phyloP scores from a whole-genome alignment of 768 basidiomycete species.

The Tubosaeta sp. region DNA sequence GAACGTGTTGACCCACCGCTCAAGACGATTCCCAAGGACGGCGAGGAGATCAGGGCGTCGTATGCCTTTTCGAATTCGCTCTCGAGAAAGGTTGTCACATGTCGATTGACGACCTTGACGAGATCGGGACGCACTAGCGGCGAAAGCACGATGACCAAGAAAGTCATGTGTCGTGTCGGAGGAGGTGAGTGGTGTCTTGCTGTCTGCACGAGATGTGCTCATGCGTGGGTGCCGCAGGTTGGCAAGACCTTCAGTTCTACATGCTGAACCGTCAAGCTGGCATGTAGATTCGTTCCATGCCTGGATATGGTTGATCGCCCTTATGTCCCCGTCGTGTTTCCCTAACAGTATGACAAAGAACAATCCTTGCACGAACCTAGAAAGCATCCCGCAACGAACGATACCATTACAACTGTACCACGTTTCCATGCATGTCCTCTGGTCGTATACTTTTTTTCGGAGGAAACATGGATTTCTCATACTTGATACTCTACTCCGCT shows the following conservation, averaged over 20 bases:
- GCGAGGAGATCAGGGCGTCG: constrained; percentile 78
- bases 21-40: constrained; percentile 57
- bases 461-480: neutral
- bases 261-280: constrained; percentile 75
- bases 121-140: constrained; percentile 47
- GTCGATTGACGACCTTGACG: constrained; percentile 74
- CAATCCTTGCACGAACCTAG: constrained; percentile 24
- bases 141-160: constrained; percentile 52
- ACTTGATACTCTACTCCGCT: constrained; percentile 11
- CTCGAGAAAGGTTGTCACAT: constrained; percentile 71
- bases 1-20: constrained; percentile 80
- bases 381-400: constrained; percentile 23
- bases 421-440: constrained; percentile 16
- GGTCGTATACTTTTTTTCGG: constrained; percentile 1
- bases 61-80: constrained; percentile 77
- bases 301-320: neutral
- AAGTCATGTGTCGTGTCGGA: constrained; percentile 89
- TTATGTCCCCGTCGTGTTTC: constrained; percentile 2
- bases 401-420: constrained; percentile 27
- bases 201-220: neutral
- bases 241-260: constrained; percentile 77
- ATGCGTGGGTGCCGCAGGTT: constrained; percentile 41
- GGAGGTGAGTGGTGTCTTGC: constrained; percentile 53
- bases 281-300: constrained; percentile 35
- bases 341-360: constrained; percentile 13